These are phyloP conservation scores for Epichloe sibirici DNA, from an alignment of 2,329 filamentous ascomycete genomes.

Conservation along the genomic window DNA sequence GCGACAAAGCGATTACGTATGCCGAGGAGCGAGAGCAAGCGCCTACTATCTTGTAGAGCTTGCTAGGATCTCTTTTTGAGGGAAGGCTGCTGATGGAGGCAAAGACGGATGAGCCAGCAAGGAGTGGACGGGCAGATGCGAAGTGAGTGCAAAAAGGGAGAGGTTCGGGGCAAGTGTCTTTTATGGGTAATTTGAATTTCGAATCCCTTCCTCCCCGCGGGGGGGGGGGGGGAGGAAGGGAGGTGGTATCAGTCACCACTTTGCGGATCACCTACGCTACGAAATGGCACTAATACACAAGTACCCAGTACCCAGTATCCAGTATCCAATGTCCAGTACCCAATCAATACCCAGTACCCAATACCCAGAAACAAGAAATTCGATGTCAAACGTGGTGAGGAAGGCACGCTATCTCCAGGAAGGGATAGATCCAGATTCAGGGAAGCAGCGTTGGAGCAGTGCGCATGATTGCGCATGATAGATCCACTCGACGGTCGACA, in stretches of 20 bases:
- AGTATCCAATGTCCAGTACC: background rate
- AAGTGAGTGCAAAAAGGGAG: background rate
- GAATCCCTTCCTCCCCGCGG: background rate
- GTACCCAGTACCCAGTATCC: background rate
- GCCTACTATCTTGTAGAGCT: too few species aligned
- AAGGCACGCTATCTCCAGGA: background rate
- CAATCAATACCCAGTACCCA: too few species aligned
- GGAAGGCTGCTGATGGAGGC: background rate
- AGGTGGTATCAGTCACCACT: too few species aligned
- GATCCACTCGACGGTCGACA: background rate
- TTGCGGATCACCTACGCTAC: too few species aligned
- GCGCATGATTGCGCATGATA: background rate
- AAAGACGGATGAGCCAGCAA: background rate
- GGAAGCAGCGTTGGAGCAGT: background rate
- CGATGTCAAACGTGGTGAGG: background rate
- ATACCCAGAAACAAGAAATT: background rate
- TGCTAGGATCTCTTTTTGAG: background rate
- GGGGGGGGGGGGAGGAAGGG: too few species aligned
- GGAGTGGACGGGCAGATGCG: background rate
- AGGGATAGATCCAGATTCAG: background rate
- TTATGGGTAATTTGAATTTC: slow-evolving; percentile 1
- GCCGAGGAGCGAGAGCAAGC: too few species aligned
- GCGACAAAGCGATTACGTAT: background rate
- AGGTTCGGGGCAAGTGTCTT: background rate
- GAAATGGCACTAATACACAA: too few species aligned